Conservation (phyloP, 148 eudicot species). For the Nepenthes mirabilis region DNA sequence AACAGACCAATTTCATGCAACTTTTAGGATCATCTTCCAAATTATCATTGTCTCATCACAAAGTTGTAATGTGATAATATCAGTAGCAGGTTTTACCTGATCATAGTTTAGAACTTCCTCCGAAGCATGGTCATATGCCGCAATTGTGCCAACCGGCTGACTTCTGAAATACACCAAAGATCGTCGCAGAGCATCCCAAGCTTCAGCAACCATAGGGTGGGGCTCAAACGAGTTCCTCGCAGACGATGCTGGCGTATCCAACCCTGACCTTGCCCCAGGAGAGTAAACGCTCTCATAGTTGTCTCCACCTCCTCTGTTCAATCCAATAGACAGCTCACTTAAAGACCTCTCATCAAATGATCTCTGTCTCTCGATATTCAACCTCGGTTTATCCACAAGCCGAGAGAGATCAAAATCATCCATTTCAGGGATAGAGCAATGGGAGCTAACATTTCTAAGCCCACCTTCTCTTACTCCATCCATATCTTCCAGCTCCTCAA, state of each 20-base stretch:
- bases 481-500: slow-evolving; percentile 16
- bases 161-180: slow-evolving; percentile 67
- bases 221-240: slow-evolving; percentile 88
- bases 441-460: slow-evolving; percentile 71
- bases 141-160: slow-evolving; percentile 95
- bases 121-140: slow-evolving; percentile 90
- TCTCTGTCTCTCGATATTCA: slow-evolving; percentile 78
- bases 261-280: slow-evolving; percentile 71
- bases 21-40: slow-evolving; percentile 1
- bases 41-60: neutral
- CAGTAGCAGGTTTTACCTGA: slow-evolving; percentile 37
- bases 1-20: slow-evolving; percentile 4
- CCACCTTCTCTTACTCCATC: slow-evolving; percentile 40
- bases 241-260: slow-evolving; percentile 86
- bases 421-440: slow-evolving; percentile 71
- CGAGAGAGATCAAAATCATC: slow-evolving; percentile 73
- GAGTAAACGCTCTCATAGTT: slow-evolving; percentile 62
- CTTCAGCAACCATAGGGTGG: slow-evolving; percentile 97
- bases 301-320: slow-evolving; percentile 52
- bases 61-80: too few relatives aligned
- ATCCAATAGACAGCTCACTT: slow-evolving; percentile 77
- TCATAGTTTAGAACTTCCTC: slow-evolving; percentile 97
- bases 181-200: slow-evolving; percentile 94
- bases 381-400: slow-evolving; percentile 77
- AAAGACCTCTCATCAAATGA: slow-evolving; percentile 95